These are phyloP conservation scores for Penicillium sp. DNA, from an alignment of 2,329 filamentous ascomycete genomes.

Conservation along the genomic window DNA sequence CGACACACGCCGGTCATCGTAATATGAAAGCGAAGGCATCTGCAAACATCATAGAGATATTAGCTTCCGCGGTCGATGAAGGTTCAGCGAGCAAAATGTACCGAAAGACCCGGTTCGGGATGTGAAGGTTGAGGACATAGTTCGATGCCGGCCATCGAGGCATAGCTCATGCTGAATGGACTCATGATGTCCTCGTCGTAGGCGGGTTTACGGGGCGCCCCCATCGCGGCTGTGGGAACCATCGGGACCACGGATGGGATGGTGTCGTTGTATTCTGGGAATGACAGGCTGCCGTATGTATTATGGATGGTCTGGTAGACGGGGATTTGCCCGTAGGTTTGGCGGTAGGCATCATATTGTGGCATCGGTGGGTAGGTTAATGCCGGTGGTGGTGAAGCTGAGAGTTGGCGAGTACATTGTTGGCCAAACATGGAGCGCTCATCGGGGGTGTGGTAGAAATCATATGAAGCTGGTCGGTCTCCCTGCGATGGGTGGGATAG, in stretches of 20 bases:
- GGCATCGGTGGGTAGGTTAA: conserved; percentile 56
- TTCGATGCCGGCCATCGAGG: conserved; percentile 59
- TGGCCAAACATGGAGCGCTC: conserved; percentile 59
- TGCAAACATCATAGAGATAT: conserved; percentile 19
- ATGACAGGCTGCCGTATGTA: conserved; percentile 35
- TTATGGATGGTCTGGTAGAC: conserved; percentile 35
- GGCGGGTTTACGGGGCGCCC: conserved; percentile 49
- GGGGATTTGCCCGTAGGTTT: conserved; percentile 35
- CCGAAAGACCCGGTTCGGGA: conserved; percentile 41
- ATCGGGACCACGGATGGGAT: conserved; percentile 48
- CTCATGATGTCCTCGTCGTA: conserved; percentile 57
- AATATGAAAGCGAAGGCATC: conserved; percentile 31
- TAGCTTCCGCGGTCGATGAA: conserved; percentile 15
- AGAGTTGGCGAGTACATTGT: conserved; percentile 60
- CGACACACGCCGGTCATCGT: conserved; percentile 42
- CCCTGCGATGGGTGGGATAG: conserved; percentile 17
- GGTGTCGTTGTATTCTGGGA: conserved; percentile 40
- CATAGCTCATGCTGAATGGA: conserved; percentile 62
- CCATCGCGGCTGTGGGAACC: conserved; percentile 46
- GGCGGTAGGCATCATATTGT: conserved; percentile 45
- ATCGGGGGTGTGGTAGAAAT: conserved; percentile 40
- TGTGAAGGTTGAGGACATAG: conserved; percentile 41
- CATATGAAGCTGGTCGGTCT: conserved; percentile 37
- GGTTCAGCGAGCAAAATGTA: conserved; percentile 43
- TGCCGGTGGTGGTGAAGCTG: conserved; percentile 57